Evolutionary conservation across 495 filamentous ascomycete species (phyloP).

Genomic region (Talaromyces wortmannii): DNA sequence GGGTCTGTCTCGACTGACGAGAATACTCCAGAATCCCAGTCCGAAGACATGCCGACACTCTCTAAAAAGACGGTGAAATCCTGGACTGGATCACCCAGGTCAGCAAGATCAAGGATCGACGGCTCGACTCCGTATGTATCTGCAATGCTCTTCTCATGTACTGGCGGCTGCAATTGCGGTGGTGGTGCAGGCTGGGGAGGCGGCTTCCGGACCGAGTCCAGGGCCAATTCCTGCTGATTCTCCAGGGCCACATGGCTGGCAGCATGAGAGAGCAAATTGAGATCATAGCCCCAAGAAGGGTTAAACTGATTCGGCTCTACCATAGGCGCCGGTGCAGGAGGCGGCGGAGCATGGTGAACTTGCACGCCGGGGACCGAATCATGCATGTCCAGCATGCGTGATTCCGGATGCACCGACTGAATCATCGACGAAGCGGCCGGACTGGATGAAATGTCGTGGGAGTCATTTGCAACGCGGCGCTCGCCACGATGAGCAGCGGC

Average conservation of each 20-base stretch:
- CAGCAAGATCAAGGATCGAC: slow-evolving; percentile 38
- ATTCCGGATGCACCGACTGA: slow-evolving; percentile 31
- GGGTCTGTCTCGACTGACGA: slow-evolving; percentile 36
- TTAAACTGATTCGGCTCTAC: slow-evolving; percentile 41
- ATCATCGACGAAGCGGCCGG: slow-evolving; percentile 25
- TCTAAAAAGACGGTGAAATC: slow-evolving; percentile 45
- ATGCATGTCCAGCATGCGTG: slow-evolving; percentile 41
- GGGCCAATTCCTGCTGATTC: slow-evolving; percentile 32
- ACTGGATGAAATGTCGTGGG: slow-evolving; percentile 27
- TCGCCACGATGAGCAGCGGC: slow-evolving; percentile 33
- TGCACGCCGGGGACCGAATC: slow-evolving; percentile 25
- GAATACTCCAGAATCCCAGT: slow-evolving; percentile 45
- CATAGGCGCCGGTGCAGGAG: slow-evolving; percentile 32
- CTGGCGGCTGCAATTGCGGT: slow-evolving; percentile 24
- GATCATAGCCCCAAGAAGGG: slow-evolving; percentile 44
- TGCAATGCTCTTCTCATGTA: slow-evolving; percentile 33
- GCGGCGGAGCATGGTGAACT: background rate
- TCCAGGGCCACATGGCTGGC: slow-evolving; percentile 44
- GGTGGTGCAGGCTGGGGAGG: slow-evolving; percentile 21
- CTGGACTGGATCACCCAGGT: slow-evolving; percentile 41
- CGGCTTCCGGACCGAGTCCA: slow-evolving; percentile 35
- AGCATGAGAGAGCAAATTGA: slow-evolving; percentile 43
- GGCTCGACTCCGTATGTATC: slow-evolving; percentile 42
- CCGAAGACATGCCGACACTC: slow-evolving; percentile 42
- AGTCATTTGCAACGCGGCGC: slow-evolving; percentile 21